Conservation (phyloP, 352 stramenopile genomes). For the Globisporangium abappressorium region DNA sequence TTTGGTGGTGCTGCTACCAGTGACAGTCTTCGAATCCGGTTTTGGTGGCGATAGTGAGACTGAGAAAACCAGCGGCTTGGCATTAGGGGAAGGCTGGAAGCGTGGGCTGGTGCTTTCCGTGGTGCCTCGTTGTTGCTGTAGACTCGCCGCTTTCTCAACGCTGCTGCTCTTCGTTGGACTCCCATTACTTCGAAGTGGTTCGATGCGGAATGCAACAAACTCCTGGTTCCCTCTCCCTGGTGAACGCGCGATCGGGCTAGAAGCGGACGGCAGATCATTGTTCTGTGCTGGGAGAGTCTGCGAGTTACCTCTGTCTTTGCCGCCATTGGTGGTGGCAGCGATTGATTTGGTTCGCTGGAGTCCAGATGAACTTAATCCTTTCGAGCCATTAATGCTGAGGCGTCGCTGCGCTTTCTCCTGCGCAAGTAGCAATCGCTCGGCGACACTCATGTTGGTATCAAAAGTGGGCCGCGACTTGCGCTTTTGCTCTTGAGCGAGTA, state of each 20-base stretch:
- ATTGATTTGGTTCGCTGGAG: slow-evolving; percentile 12
- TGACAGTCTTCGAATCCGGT: not conserved
- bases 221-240: slow-evolving; percentile 8
- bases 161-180: slow-evolving; percentile 5
- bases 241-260: slow-evolving; percentile 1
- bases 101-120: not conserved
- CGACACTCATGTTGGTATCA: slow-evolving; percentile 64
- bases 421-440: slow-evolving; percentile 52
- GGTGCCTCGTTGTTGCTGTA: not conserved
- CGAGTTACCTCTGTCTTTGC: not conserved
- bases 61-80: not conserved
- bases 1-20: slow-evolving; percentile 18
- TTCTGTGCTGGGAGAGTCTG: not conserved
- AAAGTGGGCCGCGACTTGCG: slow-evolving; percentile 62
- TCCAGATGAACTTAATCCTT: not conserved
- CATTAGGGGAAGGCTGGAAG: not conserved
- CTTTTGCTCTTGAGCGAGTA: slow-evolving; percentile 57
- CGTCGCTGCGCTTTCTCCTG: slow-evolving; percentile 44
- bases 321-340: not conserved
- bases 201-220: slow-evolving; percentile 22
- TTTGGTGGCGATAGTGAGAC: slow-evolving; percentile 1
- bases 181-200: slow-evolving; percentile 10
- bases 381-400: slow-evolving; percentile 2
- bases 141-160: slow-evolving; percentile 5
- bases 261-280: not conserved